A percentile compares a stretch with the other conserved stretches of the same genome.
These are phyloP conservation scores for Cordyceps tenuipes DNA, from an alignment of 2,329 filamentous ascomycete species.

Conservation along the genomic window DNA sequence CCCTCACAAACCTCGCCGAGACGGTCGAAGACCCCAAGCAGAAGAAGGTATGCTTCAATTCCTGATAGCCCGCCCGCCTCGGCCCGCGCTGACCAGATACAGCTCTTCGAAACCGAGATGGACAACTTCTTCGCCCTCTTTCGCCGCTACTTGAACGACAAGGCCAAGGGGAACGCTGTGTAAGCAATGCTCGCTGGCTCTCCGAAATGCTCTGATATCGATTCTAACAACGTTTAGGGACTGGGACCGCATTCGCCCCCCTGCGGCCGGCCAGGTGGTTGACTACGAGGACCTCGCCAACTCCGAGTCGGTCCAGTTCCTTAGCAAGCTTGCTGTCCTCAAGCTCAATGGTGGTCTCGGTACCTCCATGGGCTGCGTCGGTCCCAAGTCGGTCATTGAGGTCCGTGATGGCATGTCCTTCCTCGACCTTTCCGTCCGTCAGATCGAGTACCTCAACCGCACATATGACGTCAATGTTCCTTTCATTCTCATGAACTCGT, in stretches of 20 bases:
- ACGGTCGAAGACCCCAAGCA: slow-evolving; percentile 72
- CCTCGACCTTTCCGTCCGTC: slow-evolving; percentile 94
- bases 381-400: slow-evolving; percentile 98
- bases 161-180: slow-evolving; percentile 93
- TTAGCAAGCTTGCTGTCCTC: slow-evolving; percentile 94
- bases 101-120: slow-evolving; percentile 98
- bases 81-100: slow-evolving; percentile 7
- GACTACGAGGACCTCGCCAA: slow-evolving; percentile 88
- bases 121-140: slow-evolving; percentile 99
- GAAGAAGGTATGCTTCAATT: slow-evolving; percentile 60
- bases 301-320: slow-evolving; percentile 83
- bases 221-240: slow-evolving; percentile 48
- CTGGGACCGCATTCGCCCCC: slow-evolving; percentile 94
- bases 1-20: slow-evolving; percentile 85
- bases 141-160: slow-evolving; percentile 96
- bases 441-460: slow-evolving; percentile 98
- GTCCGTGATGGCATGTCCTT: slow-evolving; percentile 99
- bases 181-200: slow-evolving; percentile 32
- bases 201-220: background rate
- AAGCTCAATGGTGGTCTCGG: slow-evolving; percentile 99
- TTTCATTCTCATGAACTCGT: slow-evolving; percentile 99
- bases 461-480: slow-evolving; percentile 96
- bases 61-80: background rate
- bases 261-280: slow-evolving; percentile 87
- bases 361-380: slow-evolving; percentile 99